Evolutionary conservation across 768 basidiomycete genomes (phyloP).

Genomic region (Termitomyces sp.): DNA sequence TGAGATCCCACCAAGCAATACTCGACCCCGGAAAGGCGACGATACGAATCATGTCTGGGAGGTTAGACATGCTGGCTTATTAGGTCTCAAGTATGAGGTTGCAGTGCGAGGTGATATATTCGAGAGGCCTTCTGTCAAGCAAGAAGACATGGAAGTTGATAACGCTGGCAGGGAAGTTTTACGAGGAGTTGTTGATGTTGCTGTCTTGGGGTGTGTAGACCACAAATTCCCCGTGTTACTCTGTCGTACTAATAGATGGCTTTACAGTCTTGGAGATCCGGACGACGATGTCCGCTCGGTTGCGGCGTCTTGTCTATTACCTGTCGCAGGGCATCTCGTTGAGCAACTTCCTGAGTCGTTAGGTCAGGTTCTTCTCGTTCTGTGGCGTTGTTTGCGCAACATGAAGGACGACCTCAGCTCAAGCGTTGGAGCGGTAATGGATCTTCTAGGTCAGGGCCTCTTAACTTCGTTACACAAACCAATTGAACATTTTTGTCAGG

Average conservation of each 20-base stretch:
- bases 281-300: slow-evolving; percentile 98
- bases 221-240: background rate
- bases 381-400: slow-evolving; percentile 88
- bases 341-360: slow-evolving; percentile 69
- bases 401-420: slow-evolving; percentile 97
- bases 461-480: background rate
- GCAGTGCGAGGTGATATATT: slow-evolving; percentile 89
- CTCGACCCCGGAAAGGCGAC: slow-evolving; percentile 26
- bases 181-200: slow-evolving; percentile 83
- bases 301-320: slow-evolving; percentile 87
- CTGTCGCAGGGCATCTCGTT: slow-evolving; percentile 82
- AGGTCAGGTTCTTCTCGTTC: slow-evolving; percentile 69
- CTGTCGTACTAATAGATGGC: background rate
- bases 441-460: slow-evolving; percentile 72
- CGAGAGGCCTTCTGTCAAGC: slow-evolving; percentile 33
- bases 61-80: slow-evolving; percentile 93
- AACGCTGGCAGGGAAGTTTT: slow-evolving; percentile 56
- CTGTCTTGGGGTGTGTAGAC: slow-evolving; percentile 76
- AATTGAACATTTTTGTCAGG: slow-evolving; percentile 39
- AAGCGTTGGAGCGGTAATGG: slow-evolving; percentile 97
- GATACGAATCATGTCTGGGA: slow-evolving; percentile 84
- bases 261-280: slow-evolving; percentile 70
- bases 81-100: slow-evolving; percentile 97
- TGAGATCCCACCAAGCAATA: slow-evolving; percentile 34
- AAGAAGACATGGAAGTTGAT: slow-evolving; percentile 32